phyloP scores from a whole-genome alignment of 2,329 filamentous ascomycete genomes.

The Monilinia polystroma region DNA sequence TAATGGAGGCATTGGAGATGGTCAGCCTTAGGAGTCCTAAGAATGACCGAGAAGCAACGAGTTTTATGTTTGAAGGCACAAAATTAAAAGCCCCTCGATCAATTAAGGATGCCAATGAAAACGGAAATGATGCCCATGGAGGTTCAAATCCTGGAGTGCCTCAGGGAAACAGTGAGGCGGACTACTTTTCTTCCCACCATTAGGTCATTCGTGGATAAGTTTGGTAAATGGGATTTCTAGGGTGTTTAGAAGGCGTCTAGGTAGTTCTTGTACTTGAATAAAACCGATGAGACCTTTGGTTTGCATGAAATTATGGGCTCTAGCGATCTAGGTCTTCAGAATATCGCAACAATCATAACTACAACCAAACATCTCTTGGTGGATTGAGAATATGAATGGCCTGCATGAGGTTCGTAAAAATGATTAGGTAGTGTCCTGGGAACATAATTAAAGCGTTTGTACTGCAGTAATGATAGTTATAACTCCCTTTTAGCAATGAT shows the following conservation, averaged over 20 bases:
- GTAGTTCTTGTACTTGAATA: slow-evolving; percentile 18
- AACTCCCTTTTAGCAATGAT: background rate
- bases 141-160: slow-evolving; percentile 26
- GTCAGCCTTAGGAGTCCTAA: slow-evolving; percentile 49
- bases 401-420: background rate
- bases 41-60: slow-evolving; percentile 39
- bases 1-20: slow-evolving; percentile 69
- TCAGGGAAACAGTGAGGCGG: slow-evolving; percentile 33
- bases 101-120: slow-evolving; percentile 35
- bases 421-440: background rate
- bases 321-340: slow-evolving; percentile 19
- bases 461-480: background rate
- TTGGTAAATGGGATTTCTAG: slow-evolving; percentile 11
- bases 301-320: background rate
- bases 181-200: slow-evolving; percentile 24
- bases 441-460: background rate
- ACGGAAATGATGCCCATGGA: slow-evolving; percentile 39
- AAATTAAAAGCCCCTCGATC: slow-evolving; percentile 37
- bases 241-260: slow-evolving; percentile 11
- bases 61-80: slow-evolving; percentile 44
- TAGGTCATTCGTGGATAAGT: background rate
- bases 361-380: background rate
- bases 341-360: slow-evolving; percentile 17
- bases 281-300: slow-evolving; percentile 7
- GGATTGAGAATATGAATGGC: background rate